Percentiles rank a stretch among this genome's conserved stretches.
phyloP scores from a whole-genome alignment of 2,329 filamentous ascomycete species.

The Mariannaea sp. region DNA sequence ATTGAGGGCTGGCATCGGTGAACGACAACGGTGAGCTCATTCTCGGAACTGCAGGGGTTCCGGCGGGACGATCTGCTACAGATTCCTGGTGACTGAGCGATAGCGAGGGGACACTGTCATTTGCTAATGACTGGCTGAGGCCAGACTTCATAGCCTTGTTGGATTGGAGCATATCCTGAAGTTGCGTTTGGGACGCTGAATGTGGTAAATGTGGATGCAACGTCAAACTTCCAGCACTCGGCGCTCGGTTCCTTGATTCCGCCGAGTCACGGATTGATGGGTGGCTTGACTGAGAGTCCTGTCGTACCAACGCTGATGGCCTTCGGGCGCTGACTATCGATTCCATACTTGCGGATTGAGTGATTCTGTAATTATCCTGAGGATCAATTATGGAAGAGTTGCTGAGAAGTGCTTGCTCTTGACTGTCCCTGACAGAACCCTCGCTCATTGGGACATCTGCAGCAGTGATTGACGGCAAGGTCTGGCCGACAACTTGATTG shows the following conservation, averaged over 20 bases:
- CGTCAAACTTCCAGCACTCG: conserved; percentile 64
- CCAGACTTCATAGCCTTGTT: conserved; percentile 63
- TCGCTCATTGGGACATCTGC: conserved; percentile 35
- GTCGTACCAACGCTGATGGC: conserved; percentile 45
- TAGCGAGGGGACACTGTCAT: conserved; percentile 63
- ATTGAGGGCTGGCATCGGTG: conserved; percentile 45
- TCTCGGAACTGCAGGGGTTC: conserved; percentile 34
- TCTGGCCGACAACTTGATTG: conserved; percentile 33
- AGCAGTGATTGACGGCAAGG: conserved; percentile 30
- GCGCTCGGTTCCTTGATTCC: conserved; percentile 42
- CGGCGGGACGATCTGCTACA: conserved; percentile 45
- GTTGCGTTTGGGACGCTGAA: conserved; percentile 58
- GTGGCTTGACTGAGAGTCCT: conserved; percentile 56
- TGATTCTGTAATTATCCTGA: conserved; percentile 56
- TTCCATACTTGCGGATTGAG: conserved; percentile 56
- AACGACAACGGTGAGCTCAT: conserved; percentile 38
- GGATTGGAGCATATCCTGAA: conserved; percentile 65
- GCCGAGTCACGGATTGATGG: conserved; percentile 52
- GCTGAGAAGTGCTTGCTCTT: conserved; percentile 49
- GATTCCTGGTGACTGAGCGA: conserved; percentile 56
- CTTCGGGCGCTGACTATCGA: conserved; percentile 47
- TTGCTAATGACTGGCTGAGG: conserved; percentile 59
- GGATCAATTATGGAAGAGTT: conserved; percentile 42
- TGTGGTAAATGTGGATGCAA: conserved; percentile 56
- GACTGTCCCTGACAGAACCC: conserved; percentile 41